Percentiles rank a stretch among this genome's conserved stretches.
Evolutionary conservation across 2,329 filamentous ascomycete species (phyloP).

Genomic region (Pseudogymnoascus sp.): DNA sequence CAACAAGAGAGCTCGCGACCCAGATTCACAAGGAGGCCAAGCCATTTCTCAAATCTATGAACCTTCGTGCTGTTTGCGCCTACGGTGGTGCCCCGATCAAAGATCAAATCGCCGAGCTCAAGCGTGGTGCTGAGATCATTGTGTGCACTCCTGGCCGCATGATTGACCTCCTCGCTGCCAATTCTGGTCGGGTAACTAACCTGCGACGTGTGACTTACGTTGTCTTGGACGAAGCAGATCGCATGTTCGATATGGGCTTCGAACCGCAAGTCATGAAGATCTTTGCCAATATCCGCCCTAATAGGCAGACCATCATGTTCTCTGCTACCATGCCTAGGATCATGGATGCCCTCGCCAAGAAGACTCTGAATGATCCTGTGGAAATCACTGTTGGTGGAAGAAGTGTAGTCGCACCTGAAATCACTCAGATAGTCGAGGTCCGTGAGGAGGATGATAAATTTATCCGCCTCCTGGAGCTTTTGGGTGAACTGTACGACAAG

Average conservation of each 20-base stretch:
- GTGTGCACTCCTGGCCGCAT: conserved; percentile 92
- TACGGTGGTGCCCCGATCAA: conserved; percentile 95
- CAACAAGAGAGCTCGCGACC: conserved; percentile 84
- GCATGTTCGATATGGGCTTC: conserved; percentile 99
- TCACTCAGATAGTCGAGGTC: conserved; percentile 87
- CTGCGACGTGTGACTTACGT: conserved; percentile 84
- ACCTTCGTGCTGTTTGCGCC: conserved; percentile 79
- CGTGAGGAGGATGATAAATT: conserved; percentile 79
- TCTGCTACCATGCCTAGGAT: conserved; percentile 93
- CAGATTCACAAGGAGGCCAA: conserved; percentile 95
- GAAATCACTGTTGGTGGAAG: conserved; percentile 89
- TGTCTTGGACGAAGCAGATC: conserved; percentile 92
- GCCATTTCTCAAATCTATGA: conserved; percentile 81
- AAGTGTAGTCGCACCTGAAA: conserved; percentile 81
- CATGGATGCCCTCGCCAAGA: conserved; percentile 84
- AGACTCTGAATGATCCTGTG: conserved; percentile 74
- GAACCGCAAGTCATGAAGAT: conserved; percentile 98
- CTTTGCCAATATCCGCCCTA: conserved; percentile 80
- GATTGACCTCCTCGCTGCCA: conserved; percentile 90
- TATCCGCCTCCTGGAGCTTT: conserved; percentile 69
- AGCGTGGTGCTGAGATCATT: conserved; percentile 88
- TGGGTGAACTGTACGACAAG: conserved; percentile 76
- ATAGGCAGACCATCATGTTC: conserved; percentile 90
- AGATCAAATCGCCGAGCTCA: conserved; percentile 93
- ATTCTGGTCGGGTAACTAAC: conserved; percentile 89